These are phyloP conservation scores for Termitomyces sp. DNA, from an alignment of 768 basidiomycete genomes.

Conservation along the genomic window DNA sequence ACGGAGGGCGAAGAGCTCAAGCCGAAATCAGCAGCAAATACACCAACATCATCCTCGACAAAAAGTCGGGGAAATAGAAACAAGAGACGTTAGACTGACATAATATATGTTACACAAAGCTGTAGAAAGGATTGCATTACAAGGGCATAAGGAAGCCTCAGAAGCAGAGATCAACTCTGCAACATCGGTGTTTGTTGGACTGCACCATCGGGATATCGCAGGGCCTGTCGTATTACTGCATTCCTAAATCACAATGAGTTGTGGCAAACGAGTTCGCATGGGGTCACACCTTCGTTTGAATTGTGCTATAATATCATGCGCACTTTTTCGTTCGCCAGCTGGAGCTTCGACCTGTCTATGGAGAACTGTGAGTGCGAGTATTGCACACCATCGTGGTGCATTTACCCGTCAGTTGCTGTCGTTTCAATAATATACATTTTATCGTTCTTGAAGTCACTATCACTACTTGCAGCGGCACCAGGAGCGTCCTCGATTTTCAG, in stretches of 20 bases:
- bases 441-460: conserved; percentile 45
- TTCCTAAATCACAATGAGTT: conserved; percentile 33
- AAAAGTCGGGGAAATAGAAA: conserved; percentile 29
- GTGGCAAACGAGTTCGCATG: background rate
- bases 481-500: conserved; percentile 71
- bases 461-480: conserved; percentile 50
- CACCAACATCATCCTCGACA: background rate
- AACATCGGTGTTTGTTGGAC: background rate
- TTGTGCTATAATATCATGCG: conserved; percentile 47
- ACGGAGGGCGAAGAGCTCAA: conserved; percentile 21
- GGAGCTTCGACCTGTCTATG: conserved; percentile 21
- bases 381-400: background rate
- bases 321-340: conserved; percentile 37
- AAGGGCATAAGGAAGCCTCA: background rate
- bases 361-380: background rate
- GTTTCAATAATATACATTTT: conserved; percentile 78
- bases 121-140: background rate
- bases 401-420: conserved; percentile 41
- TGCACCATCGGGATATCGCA: conserved; percentile 41
- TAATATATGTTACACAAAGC: background rate
- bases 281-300: conserved; percentile 61
- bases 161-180: background rate
- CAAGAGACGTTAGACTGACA: conserved; percentile 25
- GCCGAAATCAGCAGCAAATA: background rate
- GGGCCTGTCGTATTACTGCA: conserved; percentile 46